A percentile compares a stretch with the other conserved stretches of the same genome.
Evolutionary conservation across 371 early-diverging fungal genomes (phyloP).

Genomic region (Zopfochytrium polystomum): DNA sequence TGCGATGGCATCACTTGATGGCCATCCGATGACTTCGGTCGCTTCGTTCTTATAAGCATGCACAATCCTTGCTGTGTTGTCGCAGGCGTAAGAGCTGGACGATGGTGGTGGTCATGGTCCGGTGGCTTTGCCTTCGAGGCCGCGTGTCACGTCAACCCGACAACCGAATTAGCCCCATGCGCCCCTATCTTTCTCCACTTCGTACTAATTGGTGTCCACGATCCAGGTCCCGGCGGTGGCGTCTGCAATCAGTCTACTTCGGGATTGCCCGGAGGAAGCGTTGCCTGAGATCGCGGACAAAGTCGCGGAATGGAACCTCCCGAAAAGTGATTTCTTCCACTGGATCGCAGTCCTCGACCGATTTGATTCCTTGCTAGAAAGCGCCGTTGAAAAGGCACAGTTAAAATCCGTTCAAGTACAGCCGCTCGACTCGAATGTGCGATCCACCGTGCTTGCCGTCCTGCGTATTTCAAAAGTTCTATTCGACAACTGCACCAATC

Average conservation of each 20-base stretch:
- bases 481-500: slow-evolving; percentile 92
- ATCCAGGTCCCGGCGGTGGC: not conserved
- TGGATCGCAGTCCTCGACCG: slow-evolving; percentile 92
- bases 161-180: not conserved
- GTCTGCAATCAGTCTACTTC: not conserved
- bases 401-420: too few relatives aligned
- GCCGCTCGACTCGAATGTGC: slow-evolving; percentile 55
- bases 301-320: slow-evolving; percentile 29
- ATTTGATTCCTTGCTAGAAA: slow-evolving; percentile 79
- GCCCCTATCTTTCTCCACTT: not conserved
- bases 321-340: slow-evolving; percentile 88
- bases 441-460: slow-evolving; percentile 66
- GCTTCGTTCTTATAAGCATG: too few relatives aligned
- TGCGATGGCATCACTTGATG: too few relatives aligned
- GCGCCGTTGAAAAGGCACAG: slow-evolving; percentile 58
- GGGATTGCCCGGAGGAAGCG: not conserved
- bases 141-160: not conserved
- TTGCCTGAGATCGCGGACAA: not conserved
- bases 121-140: not conserved
- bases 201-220: not conserved
- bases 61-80: too few relatives aligned
- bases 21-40: too few relatives aligned
- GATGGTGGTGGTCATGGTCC: too few relatives aligned
- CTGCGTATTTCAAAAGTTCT: slow-evolving; percentile 72
- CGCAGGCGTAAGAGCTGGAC: too few relatives aligned